These are phyloP conservation scores for Punctularia strigosozonata DNA, from an alignment of 768 basidiomycete genomes.

Conservation along the genomic window DNA sequence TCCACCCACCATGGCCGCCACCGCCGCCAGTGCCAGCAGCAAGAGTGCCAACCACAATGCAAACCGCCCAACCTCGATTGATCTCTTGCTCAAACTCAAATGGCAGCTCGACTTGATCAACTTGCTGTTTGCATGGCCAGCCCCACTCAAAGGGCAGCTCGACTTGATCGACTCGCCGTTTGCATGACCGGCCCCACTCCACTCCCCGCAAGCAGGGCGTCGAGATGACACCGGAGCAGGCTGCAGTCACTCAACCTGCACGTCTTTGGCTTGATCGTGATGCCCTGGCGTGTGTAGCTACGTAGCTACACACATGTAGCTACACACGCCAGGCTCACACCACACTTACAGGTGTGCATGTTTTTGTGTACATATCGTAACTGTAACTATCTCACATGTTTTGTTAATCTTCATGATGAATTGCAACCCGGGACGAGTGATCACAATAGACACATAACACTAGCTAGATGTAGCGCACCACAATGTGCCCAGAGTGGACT, in stretches of 20 bases:
- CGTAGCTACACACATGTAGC: too few relatives aligned
- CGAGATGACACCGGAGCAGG: too few relatives aligned
- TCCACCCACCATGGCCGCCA: neutral
- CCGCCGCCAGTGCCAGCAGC: conserved; percentile 5
- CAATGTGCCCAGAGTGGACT: too few relatives aligned
- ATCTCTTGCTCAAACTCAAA: conserved; percentile 72
- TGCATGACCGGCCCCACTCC: conserved; percentile 26
- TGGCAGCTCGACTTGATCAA: conserved; percentile 61
- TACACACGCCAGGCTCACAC: too few relatives aligned
- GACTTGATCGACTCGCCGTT: conserved; percentile 51
- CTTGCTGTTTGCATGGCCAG: conserved; percentile 38
- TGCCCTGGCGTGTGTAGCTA: conserved; percentile 58
- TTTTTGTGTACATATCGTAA: too few relatives aligned
- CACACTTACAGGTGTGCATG: too few relatives aligned
- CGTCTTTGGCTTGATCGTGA: conserved; percentile 66
- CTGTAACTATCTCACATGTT: too few relatives aligned
- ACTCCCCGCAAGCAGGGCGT: conserved; percentile 5
- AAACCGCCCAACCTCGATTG: conserved; percentile 37
- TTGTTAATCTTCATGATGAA: too few relatives aligned
- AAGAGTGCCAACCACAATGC: too few relatives aligned
- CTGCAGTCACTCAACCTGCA: conserved; percentile 56
- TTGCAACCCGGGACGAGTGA: too few relatives aligned
- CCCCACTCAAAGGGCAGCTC: conserved; percentile 13
- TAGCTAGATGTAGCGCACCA: too few relatives aligned
- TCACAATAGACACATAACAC: too few relatives aligned